Evolutionary conservation across 2,329 filamentous ascomycete genomes (phyloP).

Genomic region (Raffaelea ambrosiae): DNA sequence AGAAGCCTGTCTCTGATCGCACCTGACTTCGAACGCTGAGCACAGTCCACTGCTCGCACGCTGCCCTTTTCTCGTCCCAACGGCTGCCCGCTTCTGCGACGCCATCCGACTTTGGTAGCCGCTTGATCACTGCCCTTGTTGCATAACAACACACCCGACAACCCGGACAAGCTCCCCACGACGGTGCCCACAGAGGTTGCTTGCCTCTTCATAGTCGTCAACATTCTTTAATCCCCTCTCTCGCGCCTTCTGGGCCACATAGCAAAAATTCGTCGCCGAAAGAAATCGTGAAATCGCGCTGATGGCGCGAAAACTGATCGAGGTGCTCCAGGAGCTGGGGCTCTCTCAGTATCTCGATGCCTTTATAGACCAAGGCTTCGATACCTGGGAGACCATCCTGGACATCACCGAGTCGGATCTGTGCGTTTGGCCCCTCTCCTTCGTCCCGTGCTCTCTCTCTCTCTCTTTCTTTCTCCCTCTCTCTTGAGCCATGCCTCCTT

Average conservation of each 20-base stretch:
- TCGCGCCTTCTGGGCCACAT: not conserved
- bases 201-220: not conserved
- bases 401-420: slow-evolving; percentile 80
- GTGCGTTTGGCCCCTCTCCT: slow-evolving; percentile 37
- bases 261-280: not conserved
- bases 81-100: too few species aligned
- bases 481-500: not conserved
- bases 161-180: not conserved
- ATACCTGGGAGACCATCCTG: slow-evolving; percentile 74
- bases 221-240: not conserved
- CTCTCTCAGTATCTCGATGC: slow-evolving; percentile 66
- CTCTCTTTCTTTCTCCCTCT: not conserved
- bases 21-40: too few species aligned
- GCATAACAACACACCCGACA: too few species aligned
- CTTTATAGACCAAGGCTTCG: slow-evolving; percentile 73
- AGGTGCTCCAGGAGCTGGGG: slow-evolving; percentile 65
- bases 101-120: too few species aligned
- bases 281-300: slow-evolving; percentile 8
- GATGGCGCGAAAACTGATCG: slow-evolving; percentile 56
- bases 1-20: too few species aligned
- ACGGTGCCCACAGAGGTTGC: not conserved
- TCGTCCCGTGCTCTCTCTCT: not conserved
- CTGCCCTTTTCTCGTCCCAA: too few species aligned
- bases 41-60: too few species aligned
- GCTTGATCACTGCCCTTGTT: too few species aligned